Base-by-base conservation (phyloP, 73 alveolate species). In the Paramecium tetraurelia region DNA sequence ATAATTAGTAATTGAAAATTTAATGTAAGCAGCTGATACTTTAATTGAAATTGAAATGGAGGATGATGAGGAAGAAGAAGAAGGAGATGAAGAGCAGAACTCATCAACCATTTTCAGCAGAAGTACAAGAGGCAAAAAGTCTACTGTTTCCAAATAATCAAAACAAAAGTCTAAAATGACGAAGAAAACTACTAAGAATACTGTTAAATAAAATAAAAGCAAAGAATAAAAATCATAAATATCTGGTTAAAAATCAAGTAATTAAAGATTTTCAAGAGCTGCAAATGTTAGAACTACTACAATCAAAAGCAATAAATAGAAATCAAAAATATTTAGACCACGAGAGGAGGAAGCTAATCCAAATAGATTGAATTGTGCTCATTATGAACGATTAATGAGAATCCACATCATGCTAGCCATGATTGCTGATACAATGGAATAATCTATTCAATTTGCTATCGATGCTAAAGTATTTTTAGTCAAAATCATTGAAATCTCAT, bases 301-400 rank as follows among this genome's bases (percentile, higher is more conserved):
- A 31, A 95, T 92, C 8, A 93, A 93, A 48, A 85, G 97, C 16
- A 93, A 93, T 88, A 76, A 96, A 85, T 96, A 99, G 10, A 98
- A 97, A 89, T 96, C 99, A 22, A 53, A 53, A 53, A 98, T 96
- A 43, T 92, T 98, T 75, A 96, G 99, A 7, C 94, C 96, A 92
- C 94, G 98, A 70, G 96, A 97, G 88, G 99, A 97, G 86, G 99
- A 98, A 48, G 97, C 99, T 14, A 96, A 98, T 70, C 99, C 99
- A 27, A 94, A 94, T 58, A 95, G 95, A 92, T 89, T 98, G 93
- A 98, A 97, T 93, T 89, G 97, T 72, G 96, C 99, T 53, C 99
- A 98, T 92, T 97, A 93, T 93, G 99, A 98, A 44, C 96, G 99
- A 80, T 94, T 98, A 43, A 95, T 98, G 89, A 96, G 99, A 92